Base-by-base conservation (phyloP, 2,329 filamentous ascomycete genomes). In the Aspergillus alliaceus region DNA sequence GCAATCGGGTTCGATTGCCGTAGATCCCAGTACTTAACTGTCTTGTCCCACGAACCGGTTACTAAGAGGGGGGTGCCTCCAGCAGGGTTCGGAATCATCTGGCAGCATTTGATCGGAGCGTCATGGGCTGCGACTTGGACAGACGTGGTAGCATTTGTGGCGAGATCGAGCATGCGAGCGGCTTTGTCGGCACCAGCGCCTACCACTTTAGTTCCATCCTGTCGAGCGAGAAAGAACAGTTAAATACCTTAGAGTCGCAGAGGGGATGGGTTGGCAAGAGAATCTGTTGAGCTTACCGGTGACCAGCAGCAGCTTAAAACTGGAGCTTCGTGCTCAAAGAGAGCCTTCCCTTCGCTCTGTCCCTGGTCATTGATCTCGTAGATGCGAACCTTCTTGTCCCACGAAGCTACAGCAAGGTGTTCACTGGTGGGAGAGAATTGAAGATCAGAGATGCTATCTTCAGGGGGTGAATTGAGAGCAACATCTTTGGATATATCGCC, bases 311-410 rank as follows among this genome's bases (percentile, higher is more conserved):
- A 88, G 71, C 86, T 90, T 59, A 99, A 79, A 3, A 96, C 93
- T 3, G 93, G 91, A 44, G 84, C 90, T 64, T 91, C 89, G 76
- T 96, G 91, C 65, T 96, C 90, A 71, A 95, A 96, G 58, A 89
- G 80, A 61, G 91, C 91, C 70, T 93, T 93, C 50, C 91, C 92
- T 72, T 91, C 86, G 69, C 90, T 93, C 71, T 90, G 85, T 42
- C 92, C 91, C 64, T 86, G 86, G 56, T 77, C 78, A 63, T 88
- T 86, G 72, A 98, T 91, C 75, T 98, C 91, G 79, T 98, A 99
- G 72, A 99, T 93, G 70, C 93, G 89, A 62, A 98, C 91, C 75
- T 96, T 96, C 80, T 96, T 96, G 78, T 99, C 95, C 95, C 95
- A 99, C 67, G 91, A 96, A 48, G 91, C 82, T 34, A 97, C 90